phyloP scores from a whole-genome alignment of 2,329 filamentous ascomycete genomes.

The Aspergillus quadrilineatus region DNA sequence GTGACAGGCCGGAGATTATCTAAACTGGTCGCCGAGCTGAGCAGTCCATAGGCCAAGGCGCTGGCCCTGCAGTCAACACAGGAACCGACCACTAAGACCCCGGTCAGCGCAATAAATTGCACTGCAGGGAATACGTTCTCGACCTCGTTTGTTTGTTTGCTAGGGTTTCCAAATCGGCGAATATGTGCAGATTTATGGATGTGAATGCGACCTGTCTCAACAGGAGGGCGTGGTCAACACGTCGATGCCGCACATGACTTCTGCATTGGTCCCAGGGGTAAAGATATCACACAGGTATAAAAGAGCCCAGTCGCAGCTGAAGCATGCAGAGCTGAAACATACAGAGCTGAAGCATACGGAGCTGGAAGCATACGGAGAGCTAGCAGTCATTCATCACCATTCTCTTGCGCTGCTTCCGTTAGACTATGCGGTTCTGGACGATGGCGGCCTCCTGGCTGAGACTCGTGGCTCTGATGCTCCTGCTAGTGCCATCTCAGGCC shows the following conservation, averaged over 20 bases:
- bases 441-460: neutral
- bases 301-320: neutral
- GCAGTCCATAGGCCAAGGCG: neutral
- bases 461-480: neutral
- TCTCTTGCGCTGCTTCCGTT: neutral
- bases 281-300: neutral
- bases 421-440: neutral
- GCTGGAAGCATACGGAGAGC: neutral
- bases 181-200: neutral
- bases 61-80: neutral
- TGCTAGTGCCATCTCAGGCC: neutral
- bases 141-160: neutral
- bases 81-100: neutral
- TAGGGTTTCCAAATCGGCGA: neutral
- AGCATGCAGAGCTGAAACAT: too few relatives aligned
- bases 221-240: neutral
- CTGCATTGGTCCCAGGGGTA: neutral
- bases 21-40: neutral
- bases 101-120: neutral
- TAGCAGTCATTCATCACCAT: neutral
- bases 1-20: neutral
- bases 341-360: too few relatives aligned
- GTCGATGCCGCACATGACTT: neutral
- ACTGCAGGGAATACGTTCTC: neutral
- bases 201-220: neutral